Percentiles rank a stretch among this genome's conserved stretches.
phyloP scores from a whole-genome alignment of 805 yeast genomes.

The Yarrowia sp. region DNA sequence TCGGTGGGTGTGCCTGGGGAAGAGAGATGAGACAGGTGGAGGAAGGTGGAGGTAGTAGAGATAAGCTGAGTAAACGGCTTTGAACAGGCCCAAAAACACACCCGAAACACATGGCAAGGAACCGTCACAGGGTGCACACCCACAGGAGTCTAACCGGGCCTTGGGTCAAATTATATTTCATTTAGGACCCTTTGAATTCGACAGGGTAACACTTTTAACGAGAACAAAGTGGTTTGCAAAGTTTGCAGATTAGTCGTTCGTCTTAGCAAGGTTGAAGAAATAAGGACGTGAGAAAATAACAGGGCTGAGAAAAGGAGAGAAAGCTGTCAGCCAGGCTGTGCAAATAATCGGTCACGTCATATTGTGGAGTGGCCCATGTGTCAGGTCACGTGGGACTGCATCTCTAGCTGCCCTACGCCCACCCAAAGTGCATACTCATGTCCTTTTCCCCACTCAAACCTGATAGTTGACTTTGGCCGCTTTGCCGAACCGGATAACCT shows the following conservation, averaged over 20 bases:
- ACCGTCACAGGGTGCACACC: no score
- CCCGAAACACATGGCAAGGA: no score
- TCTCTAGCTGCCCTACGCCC: not conserved
- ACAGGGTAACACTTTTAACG: conserved; percentile 15
- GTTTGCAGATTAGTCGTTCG: not conserved
- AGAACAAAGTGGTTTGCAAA: conserved; percentile 14
- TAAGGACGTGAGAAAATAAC: not conserved
- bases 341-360: not conserved
- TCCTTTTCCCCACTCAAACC: conserved; percentile 14
- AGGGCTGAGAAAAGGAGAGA: not conserved
- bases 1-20: conserved; percentile 2
- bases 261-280: conserved; percentile 9
- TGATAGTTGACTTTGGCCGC: conserved; percentile 2
- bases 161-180: not conserved
- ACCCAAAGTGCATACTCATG: conserved; percentile 19
- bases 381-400: not conserved
- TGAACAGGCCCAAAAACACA: no score
- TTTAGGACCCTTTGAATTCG: conserved; percentile 10
- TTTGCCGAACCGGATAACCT: conserved; percentile 36
- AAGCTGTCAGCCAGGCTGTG: not conserved
- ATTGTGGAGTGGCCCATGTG: not conserved
- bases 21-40: not conserved
- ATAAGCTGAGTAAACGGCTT: no score
- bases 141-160: no score
- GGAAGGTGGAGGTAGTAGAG: not conserved